These are phyloP conservation scores for Apophysomyces variabilis DNA, from an alignment of 371 early-diverging fungal species.

Conservation along the genomic window DNA sequence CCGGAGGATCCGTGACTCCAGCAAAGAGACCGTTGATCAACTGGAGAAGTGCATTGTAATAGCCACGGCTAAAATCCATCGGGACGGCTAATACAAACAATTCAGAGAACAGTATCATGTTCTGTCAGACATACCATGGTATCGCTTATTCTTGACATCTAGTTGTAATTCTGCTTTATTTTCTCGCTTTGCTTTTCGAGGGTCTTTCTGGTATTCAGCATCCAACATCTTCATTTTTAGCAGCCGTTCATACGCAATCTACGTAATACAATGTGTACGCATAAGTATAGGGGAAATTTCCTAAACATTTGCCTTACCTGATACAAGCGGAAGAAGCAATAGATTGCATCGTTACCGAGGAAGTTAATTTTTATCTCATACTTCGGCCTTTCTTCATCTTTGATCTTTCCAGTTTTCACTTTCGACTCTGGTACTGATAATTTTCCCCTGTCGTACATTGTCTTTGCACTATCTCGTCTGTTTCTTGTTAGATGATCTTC, in stretches of 20 bases:
- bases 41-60: conserved; percentile 73
- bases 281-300: not conserved
- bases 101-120: conserved; percentile 14
- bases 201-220: conserved; percentile 56
- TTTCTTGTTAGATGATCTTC: not conserved
- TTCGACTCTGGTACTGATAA: no score
- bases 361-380: conserved; percentile 54
- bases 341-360: conserved; percentile 79
- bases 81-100: conserved; percentile 33
- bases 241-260: conserved; percentile 68
- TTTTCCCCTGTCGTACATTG: no score
- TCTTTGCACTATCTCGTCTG: no score
- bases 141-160: conserved; percentile 58
- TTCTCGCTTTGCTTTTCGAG: conserved; percentile 52
- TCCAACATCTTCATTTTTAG: conserved; percentile 78
- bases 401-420: not conserved
- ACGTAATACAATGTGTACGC: conserved; percentile 43
- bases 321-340: conserved; percentile 87
- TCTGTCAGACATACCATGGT: conserved; percentile 31
- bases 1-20: conserved; percentile 76
- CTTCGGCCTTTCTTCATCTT: conserved; percentile 24
- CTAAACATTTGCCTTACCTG: conserved; percentile 54
- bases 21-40: conserved; percentile 73
- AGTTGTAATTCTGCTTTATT: conserved; percentile 82
- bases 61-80: conserved; percentile 56